Percentiles rank a stretch among this genome's conserved stretches.
These are phyloP conservation scores for Cardamine occulta DNA, from an alignment of 345 rosid species.

Conservation along the genomic window DNA sequence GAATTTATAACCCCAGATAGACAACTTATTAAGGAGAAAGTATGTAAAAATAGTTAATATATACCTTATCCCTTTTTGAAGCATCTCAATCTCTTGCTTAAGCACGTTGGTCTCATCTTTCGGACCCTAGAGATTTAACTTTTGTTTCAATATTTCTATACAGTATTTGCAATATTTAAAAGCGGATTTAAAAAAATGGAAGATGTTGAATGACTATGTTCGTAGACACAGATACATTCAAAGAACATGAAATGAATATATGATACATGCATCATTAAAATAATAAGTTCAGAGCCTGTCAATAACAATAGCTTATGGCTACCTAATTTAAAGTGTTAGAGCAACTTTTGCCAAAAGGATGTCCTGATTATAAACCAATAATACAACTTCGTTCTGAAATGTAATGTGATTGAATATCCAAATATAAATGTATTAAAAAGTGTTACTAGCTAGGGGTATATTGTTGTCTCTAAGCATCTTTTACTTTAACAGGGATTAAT, in stretches of 20 bases:
- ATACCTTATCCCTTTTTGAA: slow-evolving; percentile 80
- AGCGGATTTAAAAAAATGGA: neutral
- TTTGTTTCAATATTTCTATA: slow-evolving; percentile 14
- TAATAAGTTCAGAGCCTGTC: slow-evolving; percentile 13
- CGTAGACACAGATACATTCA: neutral
- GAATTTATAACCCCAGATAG: neutral
- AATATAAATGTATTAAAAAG: neutral
- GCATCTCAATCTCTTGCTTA: slow-evolving; percentile 73
- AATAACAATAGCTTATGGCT: slow-evolving; percentile 21
- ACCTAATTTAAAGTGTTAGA: neutral
- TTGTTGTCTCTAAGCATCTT: slow-evolving; percentile 38
- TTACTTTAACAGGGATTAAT: slow-evolving; percentile 31
- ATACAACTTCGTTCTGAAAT: slow-evolving; percentile 21
- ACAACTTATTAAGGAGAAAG: neutral
- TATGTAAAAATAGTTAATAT: neutral
- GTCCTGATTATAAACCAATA: slow-evolving; percentile 24
- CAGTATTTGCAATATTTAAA: slow-evolving; percentile 1
- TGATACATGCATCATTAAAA: slow-evolving; percentile 1
- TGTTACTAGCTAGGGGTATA: neutral
- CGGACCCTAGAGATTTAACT: slow-evolving; percentile 50
- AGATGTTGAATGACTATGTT: slow-evolving; percentile 12
- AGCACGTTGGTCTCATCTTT: slow-evolving; percentile 66
- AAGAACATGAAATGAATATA: neutral
- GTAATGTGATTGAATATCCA: neutral
- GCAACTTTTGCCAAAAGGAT: slow-evolving; percentile 25